These are phyloP conservation scores for Sclerospora graminicola DNA, from an alignment of 352 stramenopile genomes.

Conservation along the genomic window DNA sequence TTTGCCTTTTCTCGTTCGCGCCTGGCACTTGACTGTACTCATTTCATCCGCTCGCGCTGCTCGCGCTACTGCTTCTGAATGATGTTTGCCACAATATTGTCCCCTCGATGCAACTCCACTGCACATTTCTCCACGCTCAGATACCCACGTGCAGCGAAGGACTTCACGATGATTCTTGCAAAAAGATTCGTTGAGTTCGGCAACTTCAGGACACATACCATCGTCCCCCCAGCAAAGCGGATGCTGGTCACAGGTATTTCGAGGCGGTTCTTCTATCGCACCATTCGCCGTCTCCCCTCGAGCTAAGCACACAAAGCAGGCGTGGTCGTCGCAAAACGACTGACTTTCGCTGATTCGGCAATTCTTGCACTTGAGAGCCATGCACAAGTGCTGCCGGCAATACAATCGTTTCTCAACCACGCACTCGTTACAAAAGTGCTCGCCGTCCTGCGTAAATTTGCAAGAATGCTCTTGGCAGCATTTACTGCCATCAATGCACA, in stretches of 20 bases:
- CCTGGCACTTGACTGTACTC: constrained; percentile 14
- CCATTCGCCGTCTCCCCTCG: constrained; percentile 6
- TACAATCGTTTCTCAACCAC: constrained; percentile 25
- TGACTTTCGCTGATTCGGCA: constrained; percentile 19
- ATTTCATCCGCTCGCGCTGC: not conserved
- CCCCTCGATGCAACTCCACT: constrained; percentile 15
- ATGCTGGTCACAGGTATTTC: constrained; percentile 42
- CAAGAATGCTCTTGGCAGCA: constrained; percentile 31
- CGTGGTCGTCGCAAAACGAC: constrained; percentile 36
- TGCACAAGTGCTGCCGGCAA: constrained; percentile 39
- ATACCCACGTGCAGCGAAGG: constrained; percentile 25
- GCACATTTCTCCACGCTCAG: constrained; percentile 20
- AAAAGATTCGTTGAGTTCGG: constrained; percentile 21
- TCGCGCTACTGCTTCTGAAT: not conserved
- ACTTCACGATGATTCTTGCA: constrained; percentile 28
- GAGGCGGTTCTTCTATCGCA: constrained; percentile 31
- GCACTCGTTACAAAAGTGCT: constrained; percentile 16
- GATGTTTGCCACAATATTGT: constrained; percentile 28
- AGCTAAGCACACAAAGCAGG: constrained; percentile 48
- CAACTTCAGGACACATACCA: constrained; percentile 30
- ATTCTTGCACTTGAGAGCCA: constrained; percentile 24
- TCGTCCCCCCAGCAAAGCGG: constrained; percentile 36
- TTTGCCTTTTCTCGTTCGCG: constrained; percentile 36
- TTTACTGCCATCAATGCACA: constrained; percentile 16
- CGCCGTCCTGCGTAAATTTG: constrained; percentile 13